A percentile compares a stretch with the other conserved stretches of the same genome.
phyloP scores from a whole-genome alignment of 345 rosid genomes.

The Citrus trifoliata region DNA sequence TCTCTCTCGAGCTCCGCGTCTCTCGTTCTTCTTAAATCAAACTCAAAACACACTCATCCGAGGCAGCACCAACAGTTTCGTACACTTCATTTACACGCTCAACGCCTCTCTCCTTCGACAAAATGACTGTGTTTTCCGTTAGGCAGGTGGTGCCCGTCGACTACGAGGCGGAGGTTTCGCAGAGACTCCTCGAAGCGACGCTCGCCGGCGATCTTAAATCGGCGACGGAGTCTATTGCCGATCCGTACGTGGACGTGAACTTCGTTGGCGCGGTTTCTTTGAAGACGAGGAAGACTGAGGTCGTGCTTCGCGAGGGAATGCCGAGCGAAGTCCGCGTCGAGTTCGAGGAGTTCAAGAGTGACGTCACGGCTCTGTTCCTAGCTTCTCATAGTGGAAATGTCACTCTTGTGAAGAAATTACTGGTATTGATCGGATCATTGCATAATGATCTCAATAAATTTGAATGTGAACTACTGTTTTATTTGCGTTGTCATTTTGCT shows the following conservation, averaged over 20 bases:
- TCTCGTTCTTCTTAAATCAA: background rate
- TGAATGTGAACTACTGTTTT: constrained; percentile 2
- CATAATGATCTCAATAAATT: background rate
- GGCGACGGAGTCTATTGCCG: constrained; percentile 56
- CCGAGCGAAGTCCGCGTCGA: constrained; percentile 60
- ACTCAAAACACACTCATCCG: constrained; percentile 1
- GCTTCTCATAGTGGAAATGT: constrained; percentile 80
- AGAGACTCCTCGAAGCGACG: constrained; percentile 75
- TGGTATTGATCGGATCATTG: constrained; percentile 37
- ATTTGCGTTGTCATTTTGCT: background rate
- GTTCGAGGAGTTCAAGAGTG: constrained; percentile 85
- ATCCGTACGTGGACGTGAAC: constrained; percentile 82
- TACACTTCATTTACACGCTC: constrained; percentile 11
- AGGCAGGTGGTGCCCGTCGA: constrained; percentile 91
- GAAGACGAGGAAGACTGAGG: constrained; percentile 64
- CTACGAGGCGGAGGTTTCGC: constrained; percentile 82
- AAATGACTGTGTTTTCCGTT: constrained; percentile 81
- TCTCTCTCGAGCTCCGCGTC: constrained; percentile 46
- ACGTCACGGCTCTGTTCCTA: constrained; percentile 87
- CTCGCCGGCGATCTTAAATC: constrained; percentile 63
- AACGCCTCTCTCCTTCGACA: constrained; percentile 3
- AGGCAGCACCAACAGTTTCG: constrained; percentile 7
- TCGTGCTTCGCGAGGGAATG: constrained; percentile 60
- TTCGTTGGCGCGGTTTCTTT: constrained; percentile 78
- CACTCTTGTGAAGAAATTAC: constrained; percentile 68